Conservation (phyloP, 495 filamentous ascomycete genomes). For the Penicillium odoratum region DNA sequence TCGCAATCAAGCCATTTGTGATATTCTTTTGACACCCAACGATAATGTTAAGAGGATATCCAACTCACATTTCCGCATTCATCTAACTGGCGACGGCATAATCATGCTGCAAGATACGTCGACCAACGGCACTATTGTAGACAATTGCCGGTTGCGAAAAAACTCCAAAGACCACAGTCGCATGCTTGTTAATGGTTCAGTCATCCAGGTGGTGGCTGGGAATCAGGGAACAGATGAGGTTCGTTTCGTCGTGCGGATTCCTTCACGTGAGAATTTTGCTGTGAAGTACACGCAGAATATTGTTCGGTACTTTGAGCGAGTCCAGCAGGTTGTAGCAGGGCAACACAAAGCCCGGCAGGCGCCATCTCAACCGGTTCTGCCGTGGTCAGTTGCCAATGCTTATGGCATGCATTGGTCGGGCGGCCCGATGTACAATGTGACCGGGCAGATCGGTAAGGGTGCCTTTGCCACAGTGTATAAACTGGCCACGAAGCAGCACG, state of each 20-base stretch:
- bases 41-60: conserved; percentile 66
- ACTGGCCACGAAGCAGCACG: conserved; percentile 75
- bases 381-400: conserved; percentile 39
- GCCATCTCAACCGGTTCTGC: conserved; percentile 31
- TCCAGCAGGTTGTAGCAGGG: conserved; percentile 28
- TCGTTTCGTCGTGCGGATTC: conserved; percentile 83
- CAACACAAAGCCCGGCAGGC: conserved; percentile 27
- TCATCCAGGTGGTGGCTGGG: conserved; percentile 66
- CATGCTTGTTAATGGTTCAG: conserved; percentile 70
- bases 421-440: conserved; percentile 76
- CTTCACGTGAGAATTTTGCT: conserved; percentile 60
- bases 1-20: conserved; percentile 67
- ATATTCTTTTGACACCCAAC: conserved; percentile 62
- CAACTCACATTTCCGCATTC: conserved; percentile 91
- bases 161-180: conserved; percentile 48
- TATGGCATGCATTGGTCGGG: conserved; percentile 78
- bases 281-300: conserved; percentile 62
- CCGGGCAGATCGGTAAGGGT: conserved; percentile 80
- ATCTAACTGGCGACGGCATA: conserved; percentile 71
- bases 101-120: conserved; percentile 92
- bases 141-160: conserved; percentile 60
- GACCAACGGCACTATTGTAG: conserved; percentile 89
- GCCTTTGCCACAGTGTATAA: conserved; percentile 93
- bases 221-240: conserved; percentile 50
- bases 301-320: conserved; percentile 49